Percentiles rank a stretch among this genome's conserved stretches.
These are phyloP conservation scores for Rutstroemia sp. DNA, from an alignment of 2,329 filamentous ascomycete species.

Conservation along the genomic window DNA sequence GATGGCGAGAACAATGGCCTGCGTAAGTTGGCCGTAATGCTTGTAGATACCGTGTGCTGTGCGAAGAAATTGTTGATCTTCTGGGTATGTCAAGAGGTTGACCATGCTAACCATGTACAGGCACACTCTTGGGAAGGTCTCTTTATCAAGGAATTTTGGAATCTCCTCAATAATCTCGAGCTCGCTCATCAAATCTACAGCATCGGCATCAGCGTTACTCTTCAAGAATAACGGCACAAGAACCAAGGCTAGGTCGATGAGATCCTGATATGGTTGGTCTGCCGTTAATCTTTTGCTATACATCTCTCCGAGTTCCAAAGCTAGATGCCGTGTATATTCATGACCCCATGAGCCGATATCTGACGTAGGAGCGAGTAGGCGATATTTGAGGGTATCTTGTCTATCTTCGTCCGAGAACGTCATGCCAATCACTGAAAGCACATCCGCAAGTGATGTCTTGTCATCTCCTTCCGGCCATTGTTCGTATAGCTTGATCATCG, in stretches of 20 bases:
- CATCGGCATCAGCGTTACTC: constrained; percentile 96
- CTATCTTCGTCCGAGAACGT: constrained; percentile 96
- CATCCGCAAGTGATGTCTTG: constrained; percentile 87
- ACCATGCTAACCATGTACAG: constrained; percentile 99
- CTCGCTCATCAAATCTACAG: constrained; percentile 94
- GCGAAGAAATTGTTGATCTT: constrained; percentile 90
- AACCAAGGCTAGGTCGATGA: constrained; percentile 74
- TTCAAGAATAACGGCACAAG: constrained; percentile 92
- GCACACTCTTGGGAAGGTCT: constrained; percentile 89
- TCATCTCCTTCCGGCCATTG: constrained; percentile 78
- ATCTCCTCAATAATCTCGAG: constrained; percentile 95
- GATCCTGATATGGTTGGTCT: constrained; percentile 75
- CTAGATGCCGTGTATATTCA: constrained; percentile 93
- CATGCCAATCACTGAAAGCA: constrained; percentile 96
- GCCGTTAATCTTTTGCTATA: constrained; percentile 81
- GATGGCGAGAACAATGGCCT: constrained; percentile 91
- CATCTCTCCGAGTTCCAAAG: constrained; percentile 91
- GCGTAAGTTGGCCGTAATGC: constrained; percentile 83
- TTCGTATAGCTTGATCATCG: constrained; percentile 79
- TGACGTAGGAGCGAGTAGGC: constrained; percentile 78
- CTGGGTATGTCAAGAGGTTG: constrained; percentile 91
- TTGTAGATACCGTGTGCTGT: constrained; percentile 93
- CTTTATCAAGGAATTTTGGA: constrained; percentile 80
- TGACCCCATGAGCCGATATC: constrained; percentile 98
- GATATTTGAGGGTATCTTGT: constrained; percentile 93